Conservation (phyloP, 441 rosid species). For the Brassica hybrid region DNA sequence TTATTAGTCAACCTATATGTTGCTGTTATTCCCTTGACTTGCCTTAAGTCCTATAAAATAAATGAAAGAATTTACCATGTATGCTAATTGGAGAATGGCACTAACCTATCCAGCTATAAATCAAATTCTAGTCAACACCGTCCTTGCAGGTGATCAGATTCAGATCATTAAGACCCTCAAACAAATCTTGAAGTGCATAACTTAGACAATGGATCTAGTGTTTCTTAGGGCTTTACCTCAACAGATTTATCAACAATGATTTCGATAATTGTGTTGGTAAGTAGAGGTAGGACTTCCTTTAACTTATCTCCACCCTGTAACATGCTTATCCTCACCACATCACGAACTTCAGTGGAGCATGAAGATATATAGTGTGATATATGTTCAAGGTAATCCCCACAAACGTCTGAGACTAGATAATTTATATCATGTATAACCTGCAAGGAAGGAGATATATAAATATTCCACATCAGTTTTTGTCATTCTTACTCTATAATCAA, state of each 20-base stretch:
- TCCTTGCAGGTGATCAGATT: slow-evolving; percentile 14
- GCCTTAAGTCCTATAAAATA: slow-evolving; percentile 74
- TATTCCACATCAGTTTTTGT: slow-evolving; percentile 23
- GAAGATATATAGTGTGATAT: slow-evolving; percentile 69
- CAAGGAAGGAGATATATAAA: slow-evolving; percentile 46
- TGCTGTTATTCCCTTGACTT: slow-evolving; percentile 87
- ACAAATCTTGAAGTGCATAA: slow-evolving; percentile 9
- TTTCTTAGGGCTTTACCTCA: slow-evolving; percentile 63
- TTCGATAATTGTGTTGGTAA: slow-evolving; percentile 60
- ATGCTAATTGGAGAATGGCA: slow-evolving; percentile 2
- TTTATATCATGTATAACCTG: slow-evolving; percentile 91
- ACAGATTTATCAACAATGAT: slow-evolving; percentile 84
- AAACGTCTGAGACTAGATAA: slow-evolving; percentile 65
- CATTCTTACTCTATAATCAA: not conserved
- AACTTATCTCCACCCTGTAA: slow-evolving; percentile 69
- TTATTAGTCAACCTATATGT: slow-evolving; percentile 93
- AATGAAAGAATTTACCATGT: slow-evolving; percentile 28
- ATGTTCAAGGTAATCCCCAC: slow-evolving; percentile 70
- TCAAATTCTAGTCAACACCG: slow-evolving; percentile 20
- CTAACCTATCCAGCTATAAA: slow-evolving; percentile 20
- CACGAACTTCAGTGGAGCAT: slow-evolving; percentile 69
- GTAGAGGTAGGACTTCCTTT: slow-evolving; percentile 60
- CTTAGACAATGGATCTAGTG: slow-evolving; percentile 1
- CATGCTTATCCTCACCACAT: slow-evolving; percentile 81
- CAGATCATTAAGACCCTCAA: slow-evolving; percentile 14